Evolutionary conservation across 2,329 filamentous ascomycete species (phyloP).

Genomic region (Fusarium tanahbumbuense): DNA sequence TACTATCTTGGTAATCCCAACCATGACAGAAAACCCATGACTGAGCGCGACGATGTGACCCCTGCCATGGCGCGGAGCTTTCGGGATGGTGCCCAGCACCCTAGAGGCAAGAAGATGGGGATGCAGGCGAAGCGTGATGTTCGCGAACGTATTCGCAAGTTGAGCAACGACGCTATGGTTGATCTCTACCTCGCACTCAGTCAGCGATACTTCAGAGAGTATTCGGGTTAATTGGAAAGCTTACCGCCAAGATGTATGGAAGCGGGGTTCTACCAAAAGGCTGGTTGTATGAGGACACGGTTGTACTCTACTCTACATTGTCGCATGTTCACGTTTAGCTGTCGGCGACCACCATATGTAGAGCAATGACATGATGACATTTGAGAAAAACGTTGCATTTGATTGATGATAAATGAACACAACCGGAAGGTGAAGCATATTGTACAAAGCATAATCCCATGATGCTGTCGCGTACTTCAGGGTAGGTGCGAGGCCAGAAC

Average conservation of each 20-base stretch:
- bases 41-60: background rate
- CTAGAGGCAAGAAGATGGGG: background rate
- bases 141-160: background rate
- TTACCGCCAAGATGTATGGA: background rate
- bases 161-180: accelerated
- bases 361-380: background rate
- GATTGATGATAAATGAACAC: background rate
- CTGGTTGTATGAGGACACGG: background rate
- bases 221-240: background rate
- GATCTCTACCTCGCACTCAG: background rate
- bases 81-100: accelerated
- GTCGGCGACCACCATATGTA: background rate
- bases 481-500: background rate
- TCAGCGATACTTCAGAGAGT: background rate
- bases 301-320: background rate
- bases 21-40: background rate
- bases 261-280: background rate
- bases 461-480: background rate
- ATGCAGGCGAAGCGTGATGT: background rate
- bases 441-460: background rate
- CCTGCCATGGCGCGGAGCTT: background rate
- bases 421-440: background rate
- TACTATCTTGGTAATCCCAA: background rate
- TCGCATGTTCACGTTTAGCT: background rate
- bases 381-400: background rate